Evolutionary conservation across 1,284 basidiomycete species (phyloP).

Genomic region (Ganoderma meredithae): DNA sequence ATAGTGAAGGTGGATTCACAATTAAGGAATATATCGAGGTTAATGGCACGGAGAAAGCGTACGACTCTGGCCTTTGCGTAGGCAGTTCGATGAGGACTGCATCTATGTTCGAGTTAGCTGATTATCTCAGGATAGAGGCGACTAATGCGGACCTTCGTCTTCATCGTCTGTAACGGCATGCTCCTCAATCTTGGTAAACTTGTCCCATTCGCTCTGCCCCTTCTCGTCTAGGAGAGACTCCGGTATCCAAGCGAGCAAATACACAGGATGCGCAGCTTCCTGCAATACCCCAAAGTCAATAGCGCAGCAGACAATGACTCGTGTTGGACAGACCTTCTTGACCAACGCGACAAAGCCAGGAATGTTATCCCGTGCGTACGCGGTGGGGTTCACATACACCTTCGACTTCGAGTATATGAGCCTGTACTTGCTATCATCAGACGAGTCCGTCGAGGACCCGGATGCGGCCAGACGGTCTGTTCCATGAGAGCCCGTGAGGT

Average conservation of each 20-base stretch:
- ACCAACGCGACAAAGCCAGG: conserved; percentile 92
- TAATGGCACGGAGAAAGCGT: conserved; percentile 94
- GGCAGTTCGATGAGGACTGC: conserved; percentile 82
- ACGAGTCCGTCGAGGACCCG: conserved; percentile 39
- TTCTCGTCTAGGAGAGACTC: conserved; percentile 81
- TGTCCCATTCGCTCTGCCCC: conserved; percentile 82
- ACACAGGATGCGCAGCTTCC: conserved; percentile 77
- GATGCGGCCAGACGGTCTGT: conserved; percentile 35
- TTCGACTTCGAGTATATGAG: conserved; percentile 91
- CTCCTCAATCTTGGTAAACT: conserved; percentile 85
- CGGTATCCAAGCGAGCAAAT: conserved; percentile 87
- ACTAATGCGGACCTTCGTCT: conserved; percentile 65
- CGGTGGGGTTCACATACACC: conserved; percentile 94
- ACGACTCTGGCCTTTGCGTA: conserved; percentile 81
- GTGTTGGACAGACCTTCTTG: conserved; percentile 64
- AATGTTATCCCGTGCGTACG: conserved; percentile 91
- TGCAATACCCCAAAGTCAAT: conserved; percentile 40
- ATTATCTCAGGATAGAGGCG: conserved; percentile 14
- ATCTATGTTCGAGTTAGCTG: conserved; percentile 53
- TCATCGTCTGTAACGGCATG: conserved; percentile 63
- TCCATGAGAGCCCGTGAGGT: conserved; percentile 27
- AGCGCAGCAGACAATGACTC: neutral
- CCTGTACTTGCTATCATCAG: conserved; percentile 67
- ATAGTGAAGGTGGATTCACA: conserved; percentile 84
- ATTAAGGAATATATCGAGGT: conserved; percentile 91